Base-by-base conservation (phyloP, 106 monocot genomes). In the Allium cepa region DNA sequence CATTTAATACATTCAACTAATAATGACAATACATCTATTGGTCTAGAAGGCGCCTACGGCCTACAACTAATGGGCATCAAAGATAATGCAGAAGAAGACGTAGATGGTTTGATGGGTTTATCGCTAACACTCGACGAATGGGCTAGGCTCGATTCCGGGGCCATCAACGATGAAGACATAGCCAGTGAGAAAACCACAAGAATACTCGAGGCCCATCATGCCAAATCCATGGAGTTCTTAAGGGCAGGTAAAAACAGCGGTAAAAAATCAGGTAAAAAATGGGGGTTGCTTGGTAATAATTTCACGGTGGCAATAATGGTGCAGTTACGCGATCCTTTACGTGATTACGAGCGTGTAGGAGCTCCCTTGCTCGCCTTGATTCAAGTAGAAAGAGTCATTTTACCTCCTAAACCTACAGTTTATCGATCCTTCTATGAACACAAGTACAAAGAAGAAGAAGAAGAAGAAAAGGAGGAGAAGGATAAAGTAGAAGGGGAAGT, bases 231-330 rank as follows among this genome's bases (percentile, higher is more conserved):
- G 53, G 86, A 94, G 10, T 73, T 94, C 50, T 57, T 82, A 47
- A 56, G 49, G 71, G 87, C 79, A 45, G 71, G 60, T 9, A 94
- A 79, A 68, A 86, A 71, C 75, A 78, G 82, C 5, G 71, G 78
- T 14, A 89, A 83, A 74, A 76, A 60, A 67, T 84, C 91, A 61
- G 79, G 88, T 65, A 83, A 52, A 78, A 97, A 80, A 60, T 92
- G 92, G 79, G 96, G 96, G 1, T 82, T 97, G 68, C 62, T 97
- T 50, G 88, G 96, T 15, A 97, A 92, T 70, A 92, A 89, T 55
- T 97, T 97, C 62, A 97, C 96, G 7, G 96, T 89, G 47, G 88
- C 92, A 56, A 62, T 97, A 53, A 97, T 92, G 96, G 96, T 97
- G 47, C 96, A 97, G 72, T 86, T 97, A 65, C 81, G 96, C 11